A percentile compares a stretch with the other conserved stretches of the same genome.
Evolutionary conservation across 306 rosid species (phyloP).

Genomic region (Vigna radiata): DNA sequence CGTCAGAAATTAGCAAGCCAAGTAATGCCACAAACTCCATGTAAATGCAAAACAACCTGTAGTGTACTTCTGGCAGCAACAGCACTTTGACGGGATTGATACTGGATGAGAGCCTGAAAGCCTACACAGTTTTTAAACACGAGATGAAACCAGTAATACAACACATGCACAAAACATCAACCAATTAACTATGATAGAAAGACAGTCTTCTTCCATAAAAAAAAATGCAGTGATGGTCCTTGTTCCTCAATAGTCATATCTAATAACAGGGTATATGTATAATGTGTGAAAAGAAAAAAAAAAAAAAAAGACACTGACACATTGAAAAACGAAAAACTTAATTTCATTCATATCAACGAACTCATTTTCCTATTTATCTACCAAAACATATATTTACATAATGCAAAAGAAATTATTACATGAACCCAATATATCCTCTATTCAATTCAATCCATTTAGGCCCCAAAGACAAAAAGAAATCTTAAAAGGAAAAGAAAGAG

Average conservation of each 20-base stretch:
- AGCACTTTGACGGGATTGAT: conserved; percentile 83
- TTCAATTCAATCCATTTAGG: conserved; percentile 22
- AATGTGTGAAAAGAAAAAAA: conserved; percentile 6
- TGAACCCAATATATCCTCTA: conserved; percentile 29
- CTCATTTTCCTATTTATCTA: conserved; percentile 31
- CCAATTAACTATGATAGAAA: conserved; percentile 2
- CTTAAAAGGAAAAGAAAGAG: conserved; percentile 53
- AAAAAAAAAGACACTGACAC: conserved; percentile 22
- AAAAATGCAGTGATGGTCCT: conserved; percentile 13
- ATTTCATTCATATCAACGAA: conserved; percentile 32
- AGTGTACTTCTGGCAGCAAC: conserved; percentile 83
- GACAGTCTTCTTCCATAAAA: background rate
- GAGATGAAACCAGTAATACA: conserved; percentile 46
- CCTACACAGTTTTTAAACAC: conserved; percentile 63
- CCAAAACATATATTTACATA: background rate
- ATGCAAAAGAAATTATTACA: conserved; percentile 31
- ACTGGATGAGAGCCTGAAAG: conserved; percentile 98
- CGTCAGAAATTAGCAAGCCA: conserved; percentile 36
- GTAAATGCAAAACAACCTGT: conserved; percentile 66
- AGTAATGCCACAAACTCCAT: conserved; percentile 27
- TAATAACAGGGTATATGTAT: background rate
- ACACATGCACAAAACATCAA: conserved; percentile 34
- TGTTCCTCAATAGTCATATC: conserved; percentile 9
- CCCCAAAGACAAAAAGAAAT: conserved; percentile 33
- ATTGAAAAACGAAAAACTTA: conserved; percentile 8